Evolutionary conservation across 2,329 filamentous ascomycete species (phyloP), one percentile per base, ranked within the genome.

Genomic region (Bipolaris sorokiniana): DNA sequence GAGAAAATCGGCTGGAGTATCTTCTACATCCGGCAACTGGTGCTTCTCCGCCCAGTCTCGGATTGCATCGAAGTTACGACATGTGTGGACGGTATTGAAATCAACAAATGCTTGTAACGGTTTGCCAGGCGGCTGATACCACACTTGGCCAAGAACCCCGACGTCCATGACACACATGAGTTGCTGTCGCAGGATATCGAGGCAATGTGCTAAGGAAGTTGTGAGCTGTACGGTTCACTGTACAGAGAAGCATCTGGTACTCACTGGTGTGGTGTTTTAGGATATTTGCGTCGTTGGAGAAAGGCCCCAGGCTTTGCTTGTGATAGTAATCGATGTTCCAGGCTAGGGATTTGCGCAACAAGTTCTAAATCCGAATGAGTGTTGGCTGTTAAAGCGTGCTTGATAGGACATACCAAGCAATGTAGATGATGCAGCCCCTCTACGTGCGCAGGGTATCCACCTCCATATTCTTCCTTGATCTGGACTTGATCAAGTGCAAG

Each of bases 151-250:
- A 0, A 88, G 76, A 0, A 88, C 80, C 0, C 81, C 85, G 1
- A 84, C 81, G 61, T 88, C 86, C 36, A 83, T 77, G 23, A 82
- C 84, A 69, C 86, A 88, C 84, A 88, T 88, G 22, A 88, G 77
- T 16, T 86, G 83, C 65, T 88, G 86, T 1, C 86, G 84, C 41
- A 88, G 61, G 5, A 83, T 84, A 58, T 88, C 86, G 18, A 88
- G 78, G 52, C 86, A 88, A 58, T 88, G 86, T 3, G 82, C 68
- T 69, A 23, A 28, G 9, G 20, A 7, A 15, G 28, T 13, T 48
- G 61, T 63, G 23, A 55, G 51, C 37, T 23, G 18, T 22, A 18
- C 9, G 13, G 13, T 31, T 37, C 11, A 10, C 11, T 10, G 26
- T 7, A 16, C 13, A 34, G 23, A 16, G 10, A 34, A 34, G 16